Percentiles rank a stretch among this genome's conserved stretches.
Evolutionary conservation across 176 grass and related monocot genomes (phyloP).

Genomic region (Oryza glumipatula): DNA sequence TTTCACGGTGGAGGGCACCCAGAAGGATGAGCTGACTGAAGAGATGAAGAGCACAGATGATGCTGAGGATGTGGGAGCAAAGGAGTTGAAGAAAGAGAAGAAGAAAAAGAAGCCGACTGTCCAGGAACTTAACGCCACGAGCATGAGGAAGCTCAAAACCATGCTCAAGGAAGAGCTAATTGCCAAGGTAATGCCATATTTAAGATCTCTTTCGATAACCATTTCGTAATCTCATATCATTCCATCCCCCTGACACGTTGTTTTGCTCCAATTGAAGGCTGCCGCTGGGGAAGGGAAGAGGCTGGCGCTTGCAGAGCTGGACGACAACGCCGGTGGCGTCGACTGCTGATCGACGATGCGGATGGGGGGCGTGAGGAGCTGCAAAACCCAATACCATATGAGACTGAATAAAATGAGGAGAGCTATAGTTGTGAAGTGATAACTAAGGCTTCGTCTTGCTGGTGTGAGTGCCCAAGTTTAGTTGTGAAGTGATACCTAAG

Average conservation of each 20-base stretch:
- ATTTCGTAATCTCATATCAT: background rate
- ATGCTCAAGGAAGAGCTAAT: slow-evolving; percentile 42
- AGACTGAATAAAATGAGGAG: slow-evolving; percentile 14
- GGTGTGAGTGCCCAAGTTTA: no score
- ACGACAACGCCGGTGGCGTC: slow-evolving; percentile 30
- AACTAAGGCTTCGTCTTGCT: slow-evolving; percentile 6
- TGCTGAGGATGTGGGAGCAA: background rate
- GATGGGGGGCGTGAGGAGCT: background rate
- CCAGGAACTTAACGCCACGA: slow-evolving; percentile 12
- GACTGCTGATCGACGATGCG: slow-evolving; percentile 10
- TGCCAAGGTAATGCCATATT: slow-evolving; percentile 44
- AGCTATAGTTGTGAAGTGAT: slow-evolving; percentile 49
- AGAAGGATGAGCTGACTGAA: background rate
- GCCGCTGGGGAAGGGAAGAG: slow-evolving; percentile 35
- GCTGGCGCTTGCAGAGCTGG: slow-evolving; percentile 44
- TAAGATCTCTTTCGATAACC: background rate
- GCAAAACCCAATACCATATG: background rate
- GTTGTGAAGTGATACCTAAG: no score
- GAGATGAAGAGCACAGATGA: background rate
- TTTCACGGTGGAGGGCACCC: background rate
- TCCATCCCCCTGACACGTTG: background rate
- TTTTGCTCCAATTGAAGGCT: background rate
- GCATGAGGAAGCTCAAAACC: slow-evolving; percentile 64
- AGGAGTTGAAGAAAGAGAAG: background rate
- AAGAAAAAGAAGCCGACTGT: background rate